A percentile compares a stretch with the other conserved stretches of the same genome.
These are phyloP conservation scores for Mediolabrus comicus DNA, from an alignment of 108 stramenopile species.

Conservation along the genomic window DNA sequence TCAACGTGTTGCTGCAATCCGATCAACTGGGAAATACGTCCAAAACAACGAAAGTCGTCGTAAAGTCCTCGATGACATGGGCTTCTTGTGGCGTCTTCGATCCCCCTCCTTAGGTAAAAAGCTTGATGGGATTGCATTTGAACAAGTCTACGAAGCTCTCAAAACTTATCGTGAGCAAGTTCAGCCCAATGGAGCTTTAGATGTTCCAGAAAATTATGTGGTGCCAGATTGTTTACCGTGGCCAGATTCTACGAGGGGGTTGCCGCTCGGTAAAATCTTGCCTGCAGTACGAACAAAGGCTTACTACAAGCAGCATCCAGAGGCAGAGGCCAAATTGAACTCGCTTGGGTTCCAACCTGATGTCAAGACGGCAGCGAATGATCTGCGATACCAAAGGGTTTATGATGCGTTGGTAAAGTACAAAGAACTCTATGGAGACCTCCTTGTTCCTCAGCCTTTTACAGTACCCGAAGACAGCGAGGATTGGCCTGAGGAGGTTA, in stretches of 20 bases:
- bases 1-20: slow-evolving; percentile 72
- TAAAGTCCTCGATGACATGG: slow-evolving; percentile 71
- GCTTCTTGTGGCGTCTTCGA: slow-evolving; percentile 85
- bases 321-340: slow-evolving; percentile 51
- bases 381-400: slow-evolving; percentile 72
- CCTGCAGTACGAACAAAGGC: slow-evolving; percentile 58
- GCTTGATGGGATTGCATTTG: slow-evolving; percentile 57
- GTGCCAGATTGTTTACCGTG: slow-evolving; percentile 78
- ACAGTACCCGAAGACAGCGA: slow-evolving; percentile 66
- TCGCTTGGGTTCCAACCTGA: slow-evolving; percentile 53
- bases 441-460: slow-evolving; percentile 88
- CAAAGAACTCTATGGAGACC: slow-evolving; percentile 82
- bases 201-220: slow-evolving; percentile 64
- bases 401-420: slow-evolving; percentile 77
- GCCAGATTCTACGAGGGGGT: slow-evolving; percentile 70
- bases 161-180: slow-evolving; percentile 63
- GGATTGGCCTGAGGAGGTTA: slow-evolving; percentile 75
- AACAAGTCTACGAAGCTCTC: slow-evolving; percentile 81
- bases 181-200: slow-evolving; percentile 46
- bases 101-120: slow-evolving; percentile 46
- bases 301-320: slow-evolving; percentile 68
- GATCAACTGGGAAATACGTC: slow-evolving; percentile 80
- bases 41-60: slow-evolving; percentile 60
- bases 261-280: slow-evolving; percentile 73
- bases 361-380: slow-evolving; percentile 65